A percentile compares a stretch with the other conserved stretches of the same genome.
Evolutionary conservation across 805 yeast genomes (phyloP).

Genomic region (Clavispora asparagi): DNA sequence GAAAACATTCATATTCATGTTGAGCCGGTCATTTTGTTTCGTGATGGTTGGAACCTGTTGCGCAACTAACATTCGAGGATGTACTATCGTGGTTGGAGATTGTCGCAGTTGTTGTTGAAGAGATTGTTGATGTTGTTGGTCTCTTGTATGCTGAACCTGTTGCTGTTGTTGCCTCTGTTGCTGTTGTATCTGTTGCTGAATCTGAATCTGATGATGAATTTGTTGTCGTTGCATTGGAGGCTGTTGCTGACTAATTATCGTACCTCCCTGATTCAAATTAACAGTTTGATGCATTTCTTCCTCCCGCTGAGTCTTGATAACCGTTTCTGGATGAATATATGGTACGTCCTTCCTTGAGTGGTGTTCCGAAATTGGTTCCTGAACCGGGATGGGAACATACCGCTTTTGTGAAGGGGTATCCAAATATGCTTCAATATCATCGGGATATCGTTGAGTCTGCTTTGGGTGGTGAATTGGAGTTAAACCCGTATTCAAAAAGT

Average conservation of each 20-base stretch:
- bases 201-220: not conserved
- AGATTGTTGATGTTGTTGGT: not conserved
- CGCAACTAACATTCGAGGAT: not conserved
- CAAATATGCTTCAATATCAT: conserved; percentile 32
- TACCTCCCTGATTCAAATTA: not conserved
- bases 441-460: conserved; percentile 13
- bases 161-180: not conserved
- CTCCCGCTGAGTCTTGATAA: not conserved
- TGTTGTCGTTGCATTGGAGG: not conserved
- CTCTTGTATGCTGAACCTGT: not conserved
- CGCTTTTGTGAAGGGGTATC: conserved; percentile 13
- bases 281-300: not conserved
- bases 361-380: conserved; percentile 21
- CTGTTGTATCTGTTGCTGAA: not conserved
- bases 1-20: conserved; percentile 17
- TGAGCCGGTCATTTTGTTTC: not conserved
- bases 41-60: not conserved
- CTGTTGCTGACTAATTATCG: not conserved
- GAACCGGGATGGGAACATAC: conserved; percentile 39
- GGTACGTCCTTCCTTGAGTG: conserved; percentile 1
- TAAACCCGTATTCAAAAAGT: conserved; percentile 1
- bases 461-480: conserved; percentile 13
- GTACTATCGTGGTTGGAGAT: not conserved
- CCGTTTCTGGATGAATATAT: conserved; percentile 1
- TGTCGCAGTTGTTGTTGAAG: not conserved